These are phyloP conservation scores for Neurospora intermedia DNA, from an alignment of 495 filamentous ascomycete species.

Conservation along the genomic window DNA sequence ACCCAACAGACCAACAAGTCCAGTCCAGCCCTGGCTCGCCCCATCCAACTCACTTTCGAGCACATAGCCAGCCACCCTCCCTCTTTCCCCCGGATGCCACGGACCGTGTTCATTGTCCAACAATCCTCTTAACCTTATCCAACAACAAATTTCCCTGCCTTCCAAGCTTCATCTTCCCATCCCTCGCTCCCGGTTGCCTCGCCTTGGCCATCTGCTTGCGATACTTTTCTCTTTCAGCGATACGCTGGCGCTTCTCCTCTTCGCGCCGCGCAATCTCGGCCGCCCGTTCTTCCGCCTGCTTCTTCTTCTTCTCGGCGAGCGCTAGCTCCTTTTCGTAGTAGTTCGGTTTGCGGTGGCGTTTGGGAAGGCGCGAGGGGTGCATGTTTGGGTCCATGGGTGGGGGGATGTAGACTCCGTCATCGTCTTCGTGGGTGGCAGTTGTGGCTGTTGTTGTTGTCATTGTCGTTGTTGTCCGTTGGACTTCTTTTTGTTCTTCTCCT, in stretches of 20 bases:
- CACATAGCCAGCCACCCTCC: background rate
- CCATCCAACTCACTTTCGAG: background rate
- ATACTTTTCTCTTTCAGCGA: constrained; percentile 51
- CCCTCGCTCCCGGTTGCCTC: constrained; percentile 50
- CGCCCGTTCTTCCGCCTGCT: constrained; percentile 51
- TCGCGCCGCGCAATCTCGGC: constrained; percentile 46
- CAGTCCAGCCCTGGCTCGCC: background rate
- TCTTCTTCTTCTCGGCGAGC: constrained; percentile 54
- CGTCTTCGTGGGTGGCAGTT: background rate
- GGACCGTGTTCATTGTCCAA: constrained; percentile 27
- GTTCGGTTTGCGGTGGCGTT: constrained; percentile 34
- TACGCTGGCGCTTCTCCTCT: constrained; percentile 40
- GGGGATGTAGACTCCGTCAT: background rate
- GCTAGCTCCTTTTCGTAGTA: constrained; percentile 69
- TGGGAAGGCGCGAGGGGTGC: constrained; percentile 6
- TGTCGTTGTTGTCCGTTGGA: background rate
- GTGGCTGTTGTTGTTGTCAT: background rate
- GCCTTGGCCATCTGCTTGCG: constrained; percentile 68
- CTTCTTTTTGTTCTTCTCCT: background rate
- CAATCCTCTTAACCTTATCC: constrained; percentile 66
- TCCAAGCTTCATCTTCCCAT: constrained; percentile 76
- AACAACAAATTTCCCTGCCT: constrained; percentile 75
- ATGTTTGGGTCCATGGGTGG: constrained; percentile 2
- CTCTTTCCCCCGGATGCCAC: background rate
- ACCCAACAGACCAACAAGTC: background rate